Base-by-base conservation (phyloP, 345 rosid genomes). In the Pistacia vera region DNA sequence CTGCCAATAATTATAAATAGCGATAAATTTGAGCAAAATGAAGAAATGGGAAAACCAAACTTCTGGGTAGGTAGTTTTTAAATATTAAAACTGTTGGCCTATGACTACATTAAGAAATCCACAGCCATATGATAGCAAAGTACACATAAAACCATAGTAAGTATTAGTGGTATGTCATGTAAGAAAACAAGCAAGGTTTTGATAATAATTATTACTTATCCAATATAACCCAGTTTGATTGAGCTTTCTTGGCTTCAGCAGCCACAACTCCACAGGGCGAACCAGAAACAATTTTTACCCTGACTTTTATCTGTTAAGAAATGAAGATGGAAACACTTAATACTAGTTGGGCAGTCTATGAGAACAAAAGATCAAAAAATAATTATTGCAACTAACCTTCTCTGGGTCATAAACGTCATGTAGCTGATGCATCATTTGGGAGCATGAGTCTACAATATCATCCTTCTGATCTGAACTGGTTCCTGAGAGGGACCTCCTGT, bases 341-440 rank as follows among this genome's bases (percentile, higher is more conserved):
- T 46, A 67, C 63, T 17, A 67, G 75, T 51, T 8, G 66, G 70
- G 35, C 35, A 62, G 25, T 22, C 52, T 33, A 35, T 68, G 38
- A 76, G 5, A 52, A 35, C 59, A 7, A 73, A 81, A 67, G 11
- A 10, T 63, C 14, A 28, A 20, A 46, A 54, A 48, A 8, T 11
- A 48, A 62, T 30, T 22, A 51, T 71, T 10, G 35, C 44, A 74
- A 54, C 80, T 63, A 71, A 90, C 99, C 91, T 96, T 91, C 63
- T 90, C 91, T 68, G 97, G 91, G 82, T 96, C 99, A 79, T 92
- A 96, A 85, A 93, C 90, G 80, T 92, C 88, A 51, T 91, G 92
- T 61, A 96, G 91, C 82, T 94, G 92, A 48, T 85, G 88, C 83
- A 96, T 91, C 97, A 96, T 88, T 71, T 92, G 97, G 62, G 97